Conservation (phyloP, 345 rosid genomes). For the Moricandia moricandioides region DNA sequence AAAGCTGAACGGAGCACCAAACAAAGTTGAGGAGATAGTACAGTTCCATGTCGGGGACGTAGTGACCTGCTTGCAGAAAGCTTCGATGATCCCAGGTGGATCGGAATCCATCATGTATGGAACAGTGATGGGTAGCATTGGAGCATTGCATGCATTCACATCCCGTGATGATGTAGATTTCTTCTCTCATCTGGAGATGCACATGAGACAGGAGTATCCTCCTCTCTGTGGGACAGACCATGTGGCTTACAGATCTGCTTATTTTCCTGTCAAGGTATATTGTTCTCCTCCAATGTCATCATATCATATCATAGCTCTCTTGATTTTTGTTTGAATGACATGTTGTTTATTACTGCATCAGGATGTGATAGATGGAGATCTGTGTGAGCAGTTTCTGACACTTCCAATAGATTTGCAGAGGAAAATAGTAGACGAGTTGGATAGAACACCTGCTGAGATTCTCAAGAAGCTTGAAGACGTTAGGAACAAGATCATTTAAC, state of each 20-base stretch:
- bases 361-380: conserved; percentile 98
- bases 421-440: conserved; percentile 92
- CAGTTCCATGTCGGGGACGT: conserved; percentile 94
- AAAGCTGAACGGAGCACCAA: conserved; percentile 92
- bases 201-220: conserved; percentile 95
- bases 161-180: conserved; percentile 96
- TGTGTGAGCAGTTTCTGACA: conserved; percentile 95
- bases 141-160: conserved; percentile 87
- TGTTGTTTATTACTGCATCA: conserved; percentile 30
- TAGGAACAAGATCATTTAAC: conserved; percentile 69
- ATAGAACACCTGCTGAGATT: conserved; percentile 93
- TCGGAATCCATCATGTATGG: conserved; percentile 88
- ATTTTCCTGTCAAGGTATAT: conserved; percentile 79
- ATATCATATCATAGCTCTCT: not conserved
- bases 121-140: conserved; percentile 92
- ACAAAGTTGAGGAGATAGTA: conserved; percentile 91
- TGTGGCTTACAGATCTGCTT: conserved; percentile 91
- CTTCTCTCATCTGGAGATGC: conserved; percentile 98
- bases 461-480: conserved; percentile 94
- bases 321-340: not conserved
- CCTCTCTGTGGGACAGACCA: conserved; percentile 60
- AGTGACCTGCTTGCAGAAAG: conserved; percentile 78
- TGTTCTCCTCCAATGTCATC: not conserved
- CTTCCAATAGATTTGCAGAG: conserved; percentile 81
- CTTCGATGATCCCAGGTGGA: conserved; percentile 91